Evolutionary conservation across 345 rosid genomes (phyloP).

Genomic region (Eutrema japonicum): DNA sequence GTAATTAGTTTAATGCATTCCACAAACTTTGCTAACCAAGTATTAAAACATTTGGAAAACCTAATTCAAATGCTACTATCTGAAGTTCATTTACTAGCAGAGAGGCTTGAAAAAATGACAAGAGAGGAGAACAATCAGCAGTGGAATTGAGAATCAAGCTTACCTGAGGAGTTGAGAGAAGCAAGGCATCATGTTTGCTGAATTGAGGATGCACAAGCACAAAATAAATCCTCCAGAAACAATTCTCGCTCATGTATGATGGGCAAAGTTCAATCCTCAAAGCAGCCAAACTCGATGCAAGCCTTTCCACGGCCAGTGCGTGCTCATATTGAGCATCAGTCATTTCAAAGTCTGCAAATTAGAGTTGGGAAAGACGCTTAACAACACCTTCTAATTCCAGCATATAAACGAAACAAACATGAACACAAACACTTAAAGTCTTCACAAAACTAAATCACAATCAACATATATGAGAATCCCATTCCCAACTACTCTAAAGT

Average conservation of each 20-base stretch:
- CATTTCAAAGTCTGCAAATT: slow-evolving; percentile 74
- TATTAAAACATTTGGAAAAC: background rate
- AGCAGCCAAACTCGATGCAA: slow-evolving; percentile 75
- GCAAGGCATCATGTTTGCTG: slow-evolving; percentile 70
- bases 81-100: background rate
- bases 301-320: slow-evolving; percentile 70
- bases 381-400: background rate
- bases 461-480: background rate
- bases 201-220: slow-evolving; percentile 94
- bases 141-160: slow-evolving; percentile 30
- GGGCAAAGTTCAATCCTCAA: slow-evolving; percentile 92
- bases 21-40: background rate
- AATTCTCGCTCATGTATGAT: slow-evolving; percentile 79
- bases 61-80: slow-evolving; percentile 1
- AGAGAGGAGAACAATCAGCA: background rate
- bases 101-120: background rate
- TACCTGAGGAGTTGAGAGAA: slow-evolving; percentile 86
- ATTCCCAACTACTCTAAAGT: background rate
- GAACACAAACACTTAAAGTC: background rate
- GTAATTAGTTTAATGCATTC: background rate
- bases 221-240: slow-evolving; percentile 97
- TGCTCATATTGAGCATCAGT: slow-evolving; percentile 83
- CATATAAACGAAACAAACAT: background rate
- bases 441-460: background rate
- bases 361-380: slow-evolving; percentile 2